Evolutionary conservation across 208 protist genomes (phyloP).

Genomic region (Trypanosoma platydactyli): DNA sequence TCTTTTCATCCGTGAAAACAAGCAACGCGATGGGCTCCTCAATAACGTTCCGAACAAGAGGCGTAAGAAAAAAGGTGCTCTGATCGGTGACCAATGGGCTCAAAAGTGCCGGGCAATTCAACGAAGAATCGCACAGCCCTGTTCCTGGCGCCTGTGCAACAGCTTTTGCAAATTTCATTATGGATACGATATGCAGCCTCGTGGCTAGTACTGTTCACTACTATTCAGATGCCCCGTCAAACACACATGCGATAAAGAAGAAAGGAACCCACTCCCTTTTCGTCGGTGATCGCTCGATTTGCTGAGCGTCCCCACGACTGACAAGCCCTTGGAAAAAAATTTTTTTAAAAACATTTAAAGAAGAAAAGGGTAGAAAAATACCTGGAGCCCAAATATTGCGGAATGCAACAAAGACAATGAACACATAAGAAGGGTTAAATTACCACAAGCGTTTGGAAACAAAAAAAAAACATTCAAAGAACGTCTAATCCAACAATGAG

Average conservation of each 20-base stretch:
- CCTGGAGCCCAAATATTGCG: too few relatives aligned
- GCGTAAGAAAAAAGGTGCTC: not conserved
- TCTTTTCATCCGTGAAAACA: not conserved
- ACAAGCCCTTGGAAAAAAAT: too few relatives aligned
- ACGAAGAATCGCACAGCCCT: not conserved
- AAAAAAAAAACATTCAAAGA: not conserved
- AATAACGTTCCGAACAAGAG: not conserved
- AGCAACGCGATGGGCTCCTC: conserved; percentile 10
- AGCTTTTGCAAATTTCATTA: not conserved
- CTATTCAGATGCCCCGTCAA: too few relatives aligned
- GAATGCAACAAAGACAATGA: not conserved
- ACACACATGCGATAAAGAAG: too few relatives aligned
- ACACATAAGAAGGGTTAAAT: too few relatives aligned
- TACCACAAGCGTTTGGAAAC: too few relatives aligned
- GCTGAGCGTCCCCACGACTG: too few relatives aligned
- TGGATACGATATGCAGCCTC: not conserved
- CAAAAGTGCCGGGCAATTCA: not conserved
- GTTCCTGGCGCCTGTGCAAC: not conserved
- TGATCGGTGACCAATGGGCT: not conserved
- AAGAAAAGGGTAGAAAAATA: too few relatives aligned
- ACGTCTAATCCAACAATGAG: not conserved
- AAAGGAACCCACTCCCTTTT: not conserved
- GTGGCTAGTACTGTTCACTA: too few relatives aligned
- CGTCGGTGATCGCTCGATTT: too few relatives aligned
- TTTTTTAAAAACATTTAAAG: too few relatives aligned